These are phyloP conservation scores for Mesembryanthemum crystallinum DNA, from an alignment of 148 eudicot genomes.

Conservation along the genomic window DNA sequence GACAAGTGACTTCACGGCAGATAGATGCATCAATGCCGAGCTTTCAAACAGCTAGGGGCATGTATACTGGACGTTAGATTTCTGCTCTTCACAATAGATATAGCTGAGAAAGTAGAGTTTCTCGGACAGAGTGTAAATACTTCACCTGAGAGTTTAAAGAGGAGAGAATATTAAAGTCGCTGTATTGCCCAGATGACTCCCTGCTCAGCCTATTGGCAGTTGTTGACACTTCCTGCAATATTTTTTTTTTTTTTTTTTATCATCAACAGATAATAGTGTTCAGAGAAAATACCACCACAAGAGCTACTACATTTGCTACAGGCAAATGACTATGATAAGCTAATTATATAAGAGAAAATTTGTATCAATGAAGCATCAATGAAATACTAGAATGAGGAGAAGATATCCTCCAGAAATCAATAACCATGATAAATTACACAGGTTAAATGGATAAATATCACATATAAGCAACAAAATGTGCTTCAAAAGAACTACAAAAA, in stretches of 20 bases:
- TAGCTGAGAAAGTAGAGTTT: background rate
- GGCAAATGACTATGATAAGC: background rate
- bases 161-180: slow-evolving; percentile 88
- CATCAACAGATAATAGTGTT: background rate
- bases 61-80: slow-evolving; percentile 27
- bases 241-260: too few relatives aligned
- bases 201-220: slow-evolving; percentile 69
- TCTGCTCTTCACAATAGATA: background rate
- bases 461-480: slow-evolving; percentile 8
- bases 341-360: too few relatives aligned
- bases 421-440: background rate
- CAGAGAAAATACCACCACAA: background rate
- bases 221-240: slow-evolving; percentile 73
- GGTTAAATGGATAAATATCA: slow-evolving; percentile 5
- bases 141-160: slow-evolving; percentile 89
- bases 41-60: slow-evolving; percentile 82
- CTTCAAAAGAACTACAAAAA: slow-evolving; percentile 7
- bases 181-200: slow-evolving; percentile 84
- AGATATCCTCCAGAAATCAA: background rate
- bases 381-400: background rate
- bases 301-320: slow-evolving; percentile 5
- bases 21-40: slow-evolving; percentile 81
- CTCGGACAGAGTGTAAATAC: background rate
- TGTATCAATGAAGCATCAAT: too few relatives aligned
- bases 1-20: slow-evolving; percentile 95